These are phyloP conservation scores for Globisporangium paroecandrum DNA, from an alignment of 352 stramenopile genomes.

Conservation along the genomic window DNA sequence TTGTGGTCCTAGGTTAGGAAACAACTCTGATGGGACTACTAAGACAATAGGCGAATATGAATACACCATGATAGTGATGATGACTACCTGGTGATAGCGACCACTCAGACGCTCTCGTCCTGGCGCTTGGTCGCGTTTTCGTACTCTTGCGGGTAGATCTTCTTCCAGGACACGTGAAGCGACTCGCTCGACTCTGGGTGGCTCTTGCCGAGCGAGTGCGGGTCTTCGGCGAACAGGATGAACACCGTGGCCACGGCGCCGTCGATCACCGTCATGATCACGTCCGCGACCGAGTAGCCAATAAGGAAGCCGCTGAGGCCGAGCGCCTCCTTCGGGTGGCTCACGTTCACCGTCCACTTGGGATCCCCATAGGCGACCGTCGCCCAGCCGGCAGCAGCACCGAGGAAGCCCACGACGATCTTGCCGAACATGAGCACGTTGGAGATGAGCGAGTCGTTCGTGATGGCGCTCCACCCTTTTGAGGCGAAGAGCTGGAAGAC, in stretches of 20 bases:
- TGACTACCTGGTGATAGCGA: not conserved
- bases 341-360: slow-evolving; percentile 43
- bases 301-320: slow-evolving; percentile 46
- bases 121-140: slow-evolving; percentile 37
- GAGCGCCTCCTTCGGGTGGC: slow-evolving; percentile 40
- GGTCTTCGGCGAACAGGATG: slow-evolving; percentile 52
- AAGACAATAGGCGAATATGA: not conserved
- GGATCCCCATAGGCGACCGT: slow-evolving; percentile 34
- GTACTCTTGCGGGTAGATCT: slow-evolving; percentile 53
- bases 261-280: slow-evolving; percentile 52
- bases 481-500: slow-evolving; percentile 54
- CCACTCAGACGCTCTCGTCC: slow-evolving; percentile 23
- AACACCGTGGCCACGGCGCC: slow-evolving; percentile 53
- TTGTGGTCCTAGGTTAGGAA: not conserved
- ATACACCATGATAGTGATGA: slow-evolving; percentile 1
- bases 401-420: slow-evolving; percentile 54
- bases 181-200: slow-evolving; percentile 37
- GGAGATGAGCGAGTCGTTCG: slow-evolving; percentile 69
- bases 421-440: slow-evolving; percentile 58
- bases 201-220: slow-evolving; percentile 33
- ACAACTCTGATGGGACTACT: not conserved
- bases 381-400: slow-evolving; percentile 36
- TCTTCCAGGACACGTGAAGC: slow-evolving; percentile 39
- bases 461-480: slow-evolving; percentile 58
- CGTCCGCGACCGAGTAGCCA: slow-evolving; percentile 44